phyloP scores from a whole-genome alignment of 2,329 filamentous ascomycete species.

The Elsinoe batatas region DNA sequence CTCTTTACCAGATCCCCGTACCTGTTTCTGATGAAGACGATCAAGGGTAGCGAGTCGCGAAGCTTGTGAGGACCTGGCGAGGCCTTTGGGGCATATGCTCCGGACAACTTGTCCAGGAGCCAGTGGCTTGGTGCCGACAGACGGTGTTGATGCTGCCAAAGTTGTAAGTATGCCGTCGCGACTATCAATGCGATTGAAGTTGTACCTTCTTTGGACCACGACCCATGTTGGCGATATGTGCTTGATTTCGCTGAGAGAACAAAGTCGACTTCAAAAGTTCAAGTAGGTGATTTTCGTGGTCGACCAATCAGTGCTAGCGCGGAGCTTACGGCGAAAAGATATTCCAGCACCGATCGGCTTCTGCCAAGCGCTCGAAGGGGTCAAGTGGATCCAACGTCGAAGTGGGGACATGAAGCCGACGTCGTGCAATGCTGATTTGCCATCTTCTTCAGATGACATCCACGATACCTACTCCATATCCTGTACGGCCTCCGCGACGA shows the following conservation, averaged over 20 bases:
- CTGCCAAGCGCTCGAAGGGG: not conserved
- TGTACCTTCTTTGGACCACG: slow-evolving; percentile 42
- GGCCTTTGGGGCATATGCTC: slow-evolving; percentile 57
- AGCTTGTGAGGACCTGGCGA: slow-evolving; percentile 95
- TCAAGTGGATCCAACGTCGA: not conserved
- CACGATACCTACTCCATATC: not conserved
- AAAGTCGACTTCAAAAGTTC: slow-evolving; percentile 7
- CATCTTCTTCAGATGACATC: not conserved
- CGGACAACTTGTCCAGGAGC: slow-evolving; percentile 99
- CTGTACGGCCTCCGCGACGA: not conserved
- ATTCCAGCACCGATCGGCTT: not conserved
- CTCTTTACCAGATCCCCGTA: slow-evolving; percentile 24
- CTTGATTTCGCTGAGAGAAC: slow-evolving; percentile 6
- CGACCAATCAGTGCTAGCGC: not conserved
- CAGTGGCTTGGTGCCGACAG: slow-evolving; percentile 98
- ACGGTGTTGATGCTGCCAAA: slow-evolving; percentile 99
- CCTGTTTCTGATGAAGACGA: slow-evolving; percentile 88
- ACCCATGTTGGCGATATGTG: slow-evolving; percentile 48
- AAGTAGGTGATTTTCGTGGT: slow-evolving; percentile 3
- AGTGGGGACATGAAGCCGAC: not conserved
- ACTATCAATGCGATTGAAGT: not conserved
- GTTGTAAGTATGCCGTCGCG: slow-evolving; percentile 38
- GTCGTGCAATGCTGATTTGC: not conserved
- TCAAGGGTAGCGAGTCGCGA: slow-evolving; percentile 95
- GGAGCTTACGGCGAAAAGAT: not conserved